phyloP scores from a whole-genome alignment of 352 stramenopile genomes.

The Blastocystis sp. region DNA sequence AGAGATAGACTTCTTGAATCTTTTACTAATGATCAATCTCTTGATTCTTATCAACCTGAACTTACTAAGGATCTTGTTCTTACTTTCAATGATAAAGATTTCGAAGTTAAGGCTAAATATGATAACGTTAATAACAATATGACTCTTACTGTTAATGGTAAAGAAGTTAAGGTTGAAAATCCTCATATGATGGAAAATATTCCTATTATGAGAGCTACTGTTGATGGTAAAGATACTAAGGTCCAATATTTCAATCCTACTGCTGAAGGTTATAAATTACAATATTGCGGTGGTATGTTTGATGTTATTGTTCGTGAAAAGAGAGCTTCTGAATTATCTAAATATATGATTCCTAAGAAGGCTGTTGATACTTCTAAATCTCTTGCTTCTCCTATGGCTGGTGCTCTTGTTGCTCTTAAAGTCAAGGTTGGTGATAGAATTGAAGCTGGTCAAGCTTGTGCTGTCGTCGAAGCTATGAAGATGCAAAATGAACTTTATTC shows the following conservation, averaged over 20 bases:
- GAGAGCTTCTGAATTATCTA: conserved; percentile 55
- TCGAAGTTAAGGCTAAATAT: neutral
- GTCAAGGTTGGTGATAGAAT: conserved; percentile 18
- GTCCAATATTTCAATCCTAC: conserved; percentile 53
- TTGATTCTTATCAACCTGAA: neutral
- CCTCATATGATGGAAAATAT: neutral
- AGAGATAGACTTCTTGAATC: conserved; percentile 17
- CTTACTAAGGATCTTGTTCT: neutral
- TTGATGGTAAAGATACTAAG: conserved; percentile 2
- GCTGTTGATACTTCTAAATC: conserved; percentile 4
- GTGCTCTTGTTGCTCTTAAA: conserved; percentile 10
- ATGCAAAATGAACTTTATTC: conserved; percentile 87
- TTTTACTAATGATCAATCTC: conserved; percentile 17
- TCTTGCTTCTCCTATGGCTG: conserved; percentile 13
- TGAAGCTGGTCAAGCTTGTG: conserved; percentile 65
- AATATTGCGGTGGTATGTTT: conserved; percentile 62
- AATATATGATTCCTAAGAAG: conserved; percentile 23
- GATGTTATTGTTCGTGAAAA: conserved; percentile 65
- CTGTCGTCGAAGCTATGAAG: conserved; percentile 89
- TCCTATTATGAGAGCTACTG: conserved; percentile 4
- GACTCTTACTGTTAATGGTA: conserved; percentile 4
- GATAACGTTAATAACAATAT: neutral
- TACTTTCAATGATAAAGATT: conserved; percentile 7
- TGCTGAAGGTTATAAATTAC: conserved; percentile 55
- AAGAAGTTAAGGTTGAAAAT: conserved; percentile 10